Evolutionary conservation across 1,284 basidiomycete genomes (phyloP), one percentile per base, ranked within the genome.

Genomic region (Cerrena zonata): DNA sequence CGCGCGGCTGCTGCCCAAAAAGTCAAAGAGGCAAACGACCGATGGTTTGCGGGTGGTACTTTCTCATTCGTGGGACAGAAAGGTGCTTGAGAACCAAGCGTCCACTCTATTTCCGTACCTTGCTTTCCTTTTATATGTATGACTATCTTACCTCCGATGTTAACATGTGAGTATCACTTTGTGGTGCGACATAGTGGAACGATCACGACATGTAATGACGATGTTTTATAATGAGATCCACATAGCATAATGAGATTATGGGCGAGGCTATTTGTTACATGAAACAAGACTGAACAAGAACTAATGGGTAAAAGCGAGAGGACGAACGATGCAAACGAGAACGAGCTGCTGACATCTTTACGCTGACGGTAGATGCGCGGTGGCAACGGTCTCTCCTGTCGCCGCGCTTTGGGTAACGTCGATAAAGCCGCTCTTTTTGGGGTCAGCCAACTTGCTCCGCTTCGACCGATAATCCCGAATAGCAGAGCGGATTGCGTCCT

Each of bases 401-500:
- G 72, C 71, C n/a, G 77, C 69, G 63, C 76, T 79, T 66, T 90
- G 89, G 1, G 82, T 75, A 36, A 91, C 86, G 65, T 92, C 86
- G 58, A 92, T 89, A 66, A 82, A 86, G 34, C 86, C 82, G 11
- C 72, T 53, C 59, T 80, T 73, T 59, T 78, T 79, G 11, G 77
- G 70, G 48, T 79, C 76, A 25, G 73, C 55, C 49, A 78, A 51
- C 41, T 71, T 76, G 56, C 71, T 71, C 53, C 89, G 84, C 74
- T 94, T 94, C 54, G 78, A 78, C 63, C 83, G 80, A 72, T 94
- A 97, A 68, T 97, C 89, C 59, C 91, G 88, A 69, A 97, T 95
- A 39, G 92, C 92, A 23, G 91, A 93, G 53, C 86, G 86, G 71
- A 99, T 99, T 46, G 96, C 96, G 68, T 99, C 96, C 72, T 99